A percentile compares a stretch with the other conserved stretches of the same genome.
Evolutionary conservation across 495 filamentous ascomycete species (phyloP).

Genomic region (Xylaria nigripes): DNA sequence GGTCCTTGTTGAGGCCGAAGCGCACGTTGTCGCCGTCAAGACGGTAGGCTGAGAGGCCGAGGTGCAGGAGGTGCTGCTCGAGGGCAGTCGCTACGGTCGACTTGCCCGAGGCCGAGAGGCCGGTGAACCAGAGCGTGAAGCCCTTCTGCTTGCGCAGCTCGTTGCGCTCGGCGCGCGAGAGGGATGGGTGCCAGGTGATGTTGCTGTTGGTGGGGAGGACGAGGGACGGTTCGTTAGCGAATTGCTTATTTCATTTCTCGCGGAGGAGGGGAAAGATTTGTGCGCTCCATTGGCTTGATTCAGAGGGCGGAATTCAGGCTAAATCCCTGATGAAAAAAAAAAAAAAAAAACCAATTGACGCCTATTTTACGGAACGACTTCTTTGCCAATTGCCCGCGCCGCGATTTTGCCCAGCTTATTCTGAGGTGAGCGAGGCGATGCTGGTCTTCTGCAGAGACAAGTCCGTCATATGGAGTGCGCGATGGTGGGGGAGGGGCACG

Average conservation of each 20-base stretch:
- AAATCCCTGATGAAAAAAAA: no score
- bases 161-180: slow-evolving; percentile 79
- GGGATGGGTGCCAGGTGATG: slow-evolving; percentile 94
- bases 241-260: neutral
- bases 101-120: slow-evolving; percentile 90
- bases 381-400: neutral
- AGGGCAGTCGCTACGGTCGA: slow-evolving; percentile 93
- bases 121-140: slow-evolving; percentile 96
- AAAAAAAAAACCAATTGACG: no score
- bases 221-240: neutral
- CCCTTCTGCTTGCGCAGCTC: slow-evolving; percentile 71
- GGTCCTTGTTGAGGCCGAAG: slow-evolving; percentile 94
- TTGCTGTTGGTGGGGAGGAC: slow-evolving; percentile 53
- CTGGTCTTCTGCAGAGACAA: neutral
- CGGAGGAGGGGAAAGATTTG: neutral
- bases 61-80: slow-evolving; percentile 87
- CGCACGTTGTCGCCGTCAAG: slow-evolving; percentile 98
- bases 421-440: neutral
- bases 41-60: slow-evolving; percentile 74
- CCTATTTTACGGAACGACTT: no score
- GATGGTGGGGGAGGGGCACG: slow-evolving; percentile 11
- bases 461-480: neutral
- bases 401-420: neutral
- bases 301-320: no score
- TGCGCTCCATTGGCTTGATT: no score